phyloP scores from a whole-genome alignment of 768 basidiomycete genomes.

The Pisolithus albus region DNA sequence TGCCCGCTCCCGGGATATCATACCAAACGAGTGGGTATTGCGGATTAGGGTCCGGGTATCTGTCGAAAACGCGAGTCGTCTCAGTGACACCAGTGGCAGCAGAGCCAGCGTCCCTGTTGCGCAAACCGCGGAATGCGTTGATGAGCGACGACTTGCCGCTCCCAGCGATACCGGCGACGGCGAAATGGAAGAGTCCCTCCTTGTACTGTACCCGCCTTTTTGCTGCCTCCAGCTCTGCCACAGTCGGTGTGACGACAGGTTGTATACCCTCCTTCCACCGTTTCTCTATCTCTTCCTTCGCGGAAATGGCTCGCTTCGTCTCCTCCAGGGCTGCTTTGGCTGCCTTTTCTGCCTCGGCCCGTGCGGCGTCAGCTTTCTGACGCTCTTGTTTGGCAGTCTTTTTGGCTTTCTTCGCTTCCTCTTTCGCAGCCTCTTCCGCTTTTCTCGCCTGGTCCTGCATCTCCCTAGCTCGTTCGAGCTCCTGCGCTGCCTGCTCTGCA shows the following conservation, averaged over 20 bases:
- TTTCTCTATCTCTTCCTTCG: neutral
- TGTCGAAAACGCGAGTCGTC: constrained; percentile 20
- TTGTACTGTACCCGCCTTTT: constrained; percentile 18
- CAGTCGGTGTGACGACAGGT: constrained; percentile 10
- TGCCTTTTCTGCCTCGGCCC: neutral
- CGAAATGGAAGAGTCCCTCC: constrained; percentile 28
- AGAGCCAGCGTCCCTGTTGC: constrained; percentile 11
- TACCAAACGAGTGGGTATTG: constrained; percentile 26
- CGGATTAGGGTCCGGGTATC: constrained; percentile 20
- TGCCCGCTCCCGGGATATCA: constrained; percentile 32
- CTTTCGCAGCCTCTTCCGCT: neutral
- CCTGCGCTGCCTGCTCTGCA: constrained; percentile 1
- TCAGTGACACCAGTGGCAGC: constrained; percentile 25
- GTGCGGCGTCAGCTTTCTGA: neutral
- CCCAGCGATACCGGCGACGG: constrained; percentile 28
- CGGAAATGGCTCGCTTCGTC: too few species aligned
- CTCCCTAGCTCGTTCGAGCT: constrained; percentile 2
- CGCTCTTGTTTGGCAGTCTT: neutral
- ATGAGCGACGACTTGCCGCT: constrained; percentile 35
- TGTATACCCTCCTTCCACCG: constrained; percentile 16
- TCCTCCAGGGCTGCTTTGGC: neutral
- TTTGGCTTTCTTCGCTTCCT: neutral
- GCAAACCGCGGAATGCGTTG: constrained; percentile 30
- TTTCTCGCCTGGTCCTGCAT: neutral
- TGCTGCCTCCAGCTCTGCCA: constrained; percentile 6